Evolutionary conservation across 805 yeast genomes (phyloP), one percentile per base, ranked within the genome.

Genomic region (Metschnikowia noctiluminum): DNA sequence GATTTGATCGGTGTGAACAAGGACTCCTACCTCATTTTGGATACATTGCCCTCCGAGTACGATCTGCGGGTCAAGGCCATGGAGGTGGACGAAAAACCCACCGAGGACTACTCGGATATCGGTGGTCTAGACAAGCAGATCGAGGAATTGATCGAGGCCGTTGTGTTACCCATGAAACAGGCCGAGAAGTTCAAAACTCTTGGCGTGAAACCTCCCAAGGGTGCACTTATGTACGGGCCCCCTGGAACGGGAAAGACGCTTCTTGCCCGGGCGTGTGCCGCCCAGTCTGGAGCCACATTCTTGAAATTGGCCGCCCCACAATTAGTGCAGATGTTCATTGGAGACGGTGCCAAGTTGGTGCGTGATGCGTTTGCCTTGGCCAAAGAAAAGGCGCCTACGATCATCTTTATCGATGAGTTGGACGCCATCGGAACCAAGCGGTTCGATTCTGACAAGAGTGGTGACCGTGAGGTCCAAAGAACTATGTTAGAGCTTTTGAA

Each of bases 21-120:
- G 71, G 99, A 94, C 66, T 88, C 97, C 7, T 94, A 91, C 64
- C 78, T 94, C 57, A 87, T 94, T 46, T 77, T 94, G 59, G 99
- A 94, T 70, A 90, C 96, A 7, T 76, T 94, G 56, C 99, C 99
- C 10, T 90, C 97, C 2, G 99, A 94, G 70, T 94, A 94, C 65
- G 99, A 94, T 68, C 87, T 96, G 47, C 81, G 99, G 61, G 99
- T 94, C 45, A 94, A 94, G 72, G 98, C 98, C 11, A 89, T 94
- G 99, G 99, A 94, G 69, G 99, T 94, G 44, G 99, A 94, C 66
- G 99, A 94, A 71, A 91, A 92, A 65, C 99, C 99, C 51, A 87
- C 96, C 1, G 99, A 94, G 68, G 89, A 96, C 10, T 94, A 94
- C 64, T 84, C 95, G 1, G 99, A 94, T 66, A 95, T 94, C 59